A percentile compares a stretch with the other conserved stretches of the same genome.
Conservation (phyloP, 2,329 filamentous ascomycete species). For the Cladobotryum protrusum region DNA sequence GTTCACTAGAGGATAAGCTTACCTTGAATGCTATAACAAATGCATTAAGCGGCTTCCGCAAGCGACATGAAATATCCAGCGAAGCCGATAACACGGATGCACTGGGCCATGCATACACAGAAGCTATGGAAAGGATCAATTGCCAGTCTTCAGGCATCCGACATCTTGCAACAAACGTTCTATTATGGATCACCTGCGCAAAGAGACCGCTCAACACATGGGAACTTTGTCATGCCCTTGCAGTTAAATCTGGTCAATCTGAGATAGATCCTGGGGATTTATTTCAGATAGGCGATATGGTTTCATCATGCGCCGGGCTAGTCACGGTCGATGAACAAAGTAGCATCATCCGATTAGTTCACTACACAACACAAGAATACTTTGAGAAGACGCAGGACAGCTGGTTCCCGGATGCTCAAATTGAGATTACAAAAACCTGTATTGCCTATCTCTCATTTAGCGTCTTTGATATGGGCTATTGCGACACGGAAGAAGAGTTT, state of each 20-base stretch:
- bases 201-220: conserved; percentile 24
- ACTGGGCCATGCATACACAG: conserved; percentile 35
- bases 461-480: conserved; percentile 13
- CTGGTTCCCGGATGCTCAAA: conserved; percentile 28
- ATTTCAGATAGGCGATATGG: conserved; percentile 24
- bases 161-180: conserved; percentile 25
- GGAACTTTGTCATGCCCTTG: conserved; percentile 39
- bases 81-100: conserved; percentile 13
- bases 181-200: conserved; percentile 37
- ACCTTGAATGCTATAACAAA: not conserved
- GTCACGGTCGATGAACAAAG: conserved; percentile 35
- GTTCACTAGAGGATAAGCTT: not conserved
- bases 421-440: conserved; percentile 25
- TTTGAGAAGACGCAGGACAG: conserved; percentile 29
- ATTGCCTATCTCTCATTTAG: conserved; percentile 31
- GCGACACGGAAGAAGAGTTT: not conserved
- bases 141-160: conserved; percentile 28
- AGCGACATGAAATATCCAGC: not conserved
- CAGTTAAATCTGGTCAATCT: conserved; percentile 22
- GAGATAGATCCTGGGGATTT: conserved; percentile 23
- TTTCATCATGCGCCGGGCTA: conserved; percentile 36
- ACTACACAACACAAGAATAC: conserved; percentile 42
- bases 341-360: conserved; percentile 34
- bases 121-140: conserved; percentile 37
- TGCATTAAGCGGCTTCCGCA: not conserved